Conservation (phyloP, 257 asterid species). For the Voacanga thouarsii region DNA sequence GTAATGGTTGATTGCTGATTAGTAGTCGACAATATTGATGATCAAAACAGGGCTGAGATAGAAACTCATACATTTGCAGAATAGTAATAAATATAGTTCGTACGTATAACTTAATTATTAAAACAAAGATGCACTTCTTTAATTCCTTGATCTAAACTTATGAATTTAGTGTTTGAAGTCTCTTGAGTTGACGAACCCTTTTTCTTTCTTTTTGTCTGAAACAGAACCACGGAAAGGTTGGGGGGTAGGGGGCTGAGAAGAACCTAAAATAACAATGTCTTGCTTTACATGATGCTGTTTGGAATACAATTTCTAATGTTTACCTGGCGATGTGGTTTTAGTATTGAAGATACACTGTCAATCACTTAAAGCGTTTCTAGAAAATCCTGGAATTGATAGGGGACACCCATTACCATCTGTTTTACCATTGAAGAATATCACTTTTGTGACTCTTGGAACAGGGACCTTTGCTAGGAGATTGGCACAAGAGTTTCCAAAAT, state of each 20-base stretch:
- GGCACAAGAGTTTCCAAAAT: slow-evolving; percentile 90
- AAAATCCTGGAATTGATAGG: background rate
- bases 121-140: too few species aligned
- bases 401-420: background rate
- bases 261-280: background rate
- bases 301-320: background rate
- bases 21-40: background rate
- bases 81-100: too few species aligned
- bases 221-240: too few species aligned
- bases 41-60: too few species aligned
- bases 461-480: slow-evolving; percentile 92
- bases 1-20: background rate
- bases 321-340: background rate
- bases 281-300: background rate
- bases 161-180: too few species aligned
- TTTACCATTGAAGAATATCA: background rate
- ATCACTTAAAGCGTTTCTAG: background rate
- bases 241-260: too few species aligned
- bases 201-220: too few species aligned
- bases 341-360: background rate
- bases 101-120: too few species aligned
- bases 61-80: too few species aligned
- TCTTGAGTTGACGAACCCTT: too few species aligned
- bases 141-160: too few species aligned
- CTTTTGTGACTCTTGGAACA: slow-evolving; percentile 27